Evolutionary conservation across 192 early-diverging fungal genomes (phyloP).

Genomic region (Jimgerdemannia flammicorona): DNA sequence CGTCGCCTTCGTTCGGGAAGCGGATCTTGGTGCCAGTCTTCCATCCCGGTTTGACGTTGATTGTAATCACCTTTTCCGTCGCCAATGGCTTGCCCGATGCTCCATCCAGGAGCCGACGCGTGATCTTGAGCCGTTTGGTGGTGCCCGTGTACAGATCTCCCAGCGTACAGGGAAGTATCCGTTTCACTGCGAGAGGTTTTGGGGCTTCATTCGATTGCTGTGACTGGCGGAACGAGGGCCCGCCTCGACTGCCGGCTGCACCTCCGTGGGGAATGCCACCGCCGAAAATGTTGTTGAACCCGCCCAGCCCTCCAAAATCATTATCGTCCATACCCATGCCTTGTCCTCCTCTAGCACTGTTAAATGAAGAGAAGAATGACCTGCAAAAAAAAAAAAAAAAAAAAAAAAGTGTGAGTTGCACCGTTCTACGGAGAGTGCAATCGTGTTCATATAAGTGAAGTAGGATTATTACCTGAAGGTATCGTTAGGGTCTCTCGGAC

Average conservation of each 20-base stretch:
- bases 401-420: no score
- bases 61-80: constrained; percentile 77
- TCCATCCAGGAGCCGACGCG: constrained; percentile 46
- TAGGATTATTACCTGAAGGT: constrained; percentile 65
- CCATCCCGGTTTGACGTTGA: constrained; percentile 93
- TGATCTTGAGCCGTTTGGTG: constrained; percentile 93
- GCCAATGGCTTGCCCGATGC: constrained; percentile 37
- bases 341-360: no score
- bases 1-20: constrained; percentile 88
- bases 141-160: constrained; percentile 90
- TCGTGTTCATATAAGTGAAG: no score
- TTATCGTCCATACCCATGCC: constrained; percentile 49
- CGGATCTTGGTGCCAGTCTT: constrained; percentile 97
- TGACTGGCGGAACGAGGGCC: constrained; percentile 7
- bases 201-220: constrained; percentile 27
- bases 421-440: no score
- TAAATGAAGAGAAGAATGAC: no score
- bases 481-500: constrained; percentile 79
- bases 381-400: no score
- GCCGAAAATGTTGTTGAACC: constrained; percentile 36
- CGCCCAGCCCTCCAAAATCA: constrained; percentile 37
- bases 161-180: constrained; percentile 75
- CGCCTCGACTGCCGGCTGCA: constrained; percentile 28
- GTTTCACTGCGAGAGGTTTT: constrained; percentile 60
- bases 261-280: constrained; percentile 35